phyloP scores from a whole-genome alignment of 305 asterid species.

The Ilex paraguariensis region DNA sequence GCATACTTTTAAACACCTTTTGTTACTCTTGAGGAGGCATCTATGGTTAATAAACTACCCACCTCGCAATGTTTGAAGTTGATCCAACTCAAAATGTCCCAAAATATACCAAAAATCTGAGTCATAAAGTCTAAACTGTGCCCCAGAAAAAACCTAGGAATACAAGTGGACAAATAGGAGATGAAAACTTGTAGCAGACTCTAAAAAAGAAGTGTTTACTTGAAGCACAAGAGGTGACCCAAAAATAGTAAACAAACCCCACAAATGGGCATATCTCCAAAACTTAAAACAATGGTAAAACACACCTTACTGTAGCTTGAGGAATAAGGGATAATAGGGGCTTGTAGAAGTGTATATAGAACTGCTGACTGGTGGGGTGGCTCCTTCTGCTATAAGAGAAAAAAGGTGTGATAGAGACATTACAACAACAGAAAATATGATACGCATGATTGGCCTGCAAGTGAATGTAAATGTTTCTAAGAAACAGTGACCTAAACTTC shows the following conservation, averaged over 20 bases:
- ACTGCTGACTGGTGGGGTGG: constrained; percentile 42
- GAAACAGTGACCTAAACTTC: constrained; percentile 57
- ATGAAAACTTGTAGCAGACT: constrained; percentile 17
- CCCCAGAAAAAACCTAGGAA: constrained; percentile 4
- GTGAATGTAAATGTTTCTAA: constrained; percentile 35
- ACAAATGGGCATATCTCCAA: background rate
- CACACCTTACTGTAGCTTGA: constrained; percentile 13
- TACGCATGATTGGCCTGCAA: constrained; percentile 48
- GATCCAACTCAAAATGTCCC: too few relatives aligned
- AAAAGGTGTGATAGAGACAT: constrained; percentile 49
- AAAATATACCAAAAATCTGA: too few relatives aligned
- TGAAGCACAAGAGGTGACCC: constrained; percentile 18
- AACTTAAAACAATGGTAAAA: background rate
- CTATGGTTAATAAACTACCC: too few relatives aligned
- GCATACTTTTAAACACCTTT: too few relatives aligned
- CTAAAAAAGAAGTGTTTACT: constrained; percentile 11
- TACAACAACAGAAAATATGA: constrained; percentile 49
- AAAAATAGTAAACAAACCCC: constrained; percentile 3
- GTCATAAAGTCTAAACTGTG: background rate
- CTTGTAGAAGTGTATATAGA: constrained; percentile 16
- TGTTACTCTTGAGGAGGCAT: too few relatives aligned
- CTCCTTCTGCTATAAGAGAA: constrained; percentile 42
- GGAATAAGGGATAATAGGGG: constrained; percentile 13
- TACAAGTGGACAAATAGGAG: constrained; percentile 24
- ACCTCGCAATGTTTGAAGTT: too few relatives aligned